phyloP scores from a whole-genome alignment of 306 rosid species.

The Vachellia collinsii region DNA sequence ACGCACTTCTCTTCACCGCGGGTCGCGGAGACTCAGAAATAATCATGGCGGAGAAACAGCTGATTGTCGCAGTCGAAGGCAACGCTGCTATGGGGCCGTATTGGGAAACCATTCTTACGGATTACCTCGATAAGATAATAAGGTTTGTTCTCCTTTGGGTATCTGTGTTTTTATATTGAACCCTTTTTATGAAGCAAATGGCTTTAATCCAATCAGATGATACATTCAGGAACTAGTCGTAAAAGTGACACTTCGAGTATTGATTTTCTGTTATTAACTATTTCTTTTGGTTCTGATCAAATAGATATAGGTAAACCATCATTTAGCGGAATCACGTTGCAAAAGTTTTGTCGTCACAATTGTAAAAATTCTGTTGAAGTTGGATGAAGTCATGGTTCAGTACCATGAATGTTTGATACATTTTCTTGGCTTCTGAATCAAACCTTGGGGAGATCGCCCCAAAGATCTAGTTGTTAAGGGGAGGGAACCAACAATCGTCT shows the following conservation, averaged over 20 bases:
- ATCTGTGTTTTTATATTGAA: background rate
- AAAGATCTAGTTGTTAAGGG: background rate
- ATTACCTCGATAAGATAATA: slow-evolving; percentile 78
- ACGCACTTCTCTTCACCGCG: background rate
- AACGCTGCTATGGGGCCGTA: slow-evolving; percentile 88
- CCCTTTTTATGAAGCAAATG: slow-evolving; percentile 3
- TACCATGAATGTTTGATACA: background rate
- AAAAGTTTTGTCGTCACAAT: background rate
- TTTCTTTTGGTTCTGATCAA: background rate
- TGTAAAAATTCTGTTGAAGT: background rate
- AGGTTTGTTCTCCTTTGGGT: slow-evolving; percentile 46
- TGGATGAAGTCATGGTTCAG: background rate
- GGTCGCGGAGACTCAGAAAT: background rate
- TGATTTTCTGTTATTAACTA: background rate
- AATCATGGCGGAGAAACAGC: slow-evolving; percentile 78
- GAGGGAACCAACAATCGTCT: background rate
- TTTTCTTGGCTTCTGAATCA: background rate
- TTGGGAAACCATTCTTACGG: slow-evolving; percentile 62
- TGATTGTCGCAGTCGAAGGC: slow-evolving; percentile 77
- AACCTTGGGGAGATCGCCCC: background rate
- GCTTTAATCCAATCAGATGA: background rate
- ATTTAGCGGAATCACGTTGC: background rate
- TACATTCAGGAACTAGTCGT: background rate
- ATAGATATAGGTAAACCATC: background rate
- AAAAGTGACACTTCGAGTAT: background rate